Evolutionary conservation across 805 yeast species (phyloP).

Genomic region (Pichia deserticola): DNA sequence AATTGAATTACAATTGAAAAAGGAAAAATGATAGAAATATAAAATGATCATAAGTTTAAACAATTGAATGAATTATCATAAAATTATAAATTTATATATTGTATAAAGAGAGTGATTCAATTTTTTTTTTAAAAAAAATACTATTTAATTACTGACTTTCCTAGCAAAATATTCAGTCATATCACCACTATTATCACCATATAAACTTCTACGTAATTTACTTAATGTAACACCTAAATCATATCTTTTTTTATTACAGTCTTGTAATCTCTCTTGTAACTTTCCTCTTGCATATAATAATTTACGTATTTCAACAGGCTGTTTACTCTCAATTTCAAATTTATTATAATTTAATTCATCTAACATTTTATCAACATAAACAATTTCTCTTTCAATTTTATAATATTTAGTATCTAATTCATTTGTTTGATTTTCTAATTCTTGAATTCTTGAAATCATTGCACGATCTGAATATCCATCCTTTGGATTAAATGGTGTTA

Average conservation of each 20-base stretch:
- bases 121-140: too few relatives aligned
- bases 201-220: conserved; percentile 20
- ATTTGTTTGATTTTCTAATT: conserved; percentile 14
- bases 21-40: background rate
- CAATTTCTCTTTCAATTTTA: conserved; percentile 26
- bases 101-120: too few relatives aligned
- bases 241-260: conserved; percentile 23
- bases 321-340: background rate
- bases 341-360: conserved; percentile 3
- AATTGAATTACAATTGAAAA: background rate
- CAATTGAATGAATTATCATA: background rate
- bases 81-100: background rate
- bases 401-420: conserved; percentile 16
- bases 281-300: conserved; percentile 24
- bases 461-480: conserved; percentile 5
- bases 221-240: conserved; percentile 25
- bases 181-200: conserved; percentile 26
- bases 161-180: conserved; percentile 52
- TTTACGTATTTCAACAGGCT: conserved; percentile 21
- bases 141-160: conserved; percentile 34
- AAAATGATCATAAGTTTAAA: too few relatives aligned
- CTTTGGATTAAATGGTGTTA: conserved; percentile 7
- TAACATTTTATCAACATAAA: conserved; percentile 23
- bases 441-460: conserved; percentile 12
- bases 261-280: conserved; percentile 22